phyloP scores from a whole-genome alignment of 176 grass and related monocot species.

The Bromus sterilis region DNA sequence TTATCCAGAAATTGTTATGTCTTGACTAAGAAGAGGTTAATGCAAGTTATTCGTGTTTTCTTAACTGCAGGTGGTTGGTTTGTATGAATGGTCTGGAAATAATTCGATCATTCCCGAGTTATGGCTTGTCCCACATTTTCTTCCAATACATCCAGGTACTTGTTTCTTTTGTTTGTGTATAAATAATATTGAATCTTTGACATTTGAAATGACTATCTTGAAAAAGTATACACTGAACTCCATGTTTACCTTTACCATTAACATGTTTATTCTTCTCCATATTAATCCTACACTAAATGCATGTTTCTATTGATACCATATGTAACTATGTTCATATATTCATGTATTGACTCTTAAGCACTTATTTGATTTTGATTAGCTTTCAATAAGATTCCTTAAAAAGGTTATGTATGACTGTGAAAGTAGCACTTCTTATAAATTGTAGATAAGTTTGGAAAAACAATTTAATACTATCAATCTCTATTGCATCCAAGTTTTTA shows the following conservation, averaged over 20 bases:
- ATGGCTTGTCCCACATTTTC: constrained; percentile 46
- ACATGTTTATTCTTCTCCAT: background rate
- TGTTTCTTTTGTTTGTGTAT: background rate
- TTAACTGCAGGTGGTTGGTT: constrained; percentile 30
- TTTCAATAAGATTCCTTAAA: background rate
- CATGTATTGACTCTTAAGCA: background rate
- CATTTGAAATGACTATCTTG: background rate
- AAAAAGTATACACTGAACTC: background rate
- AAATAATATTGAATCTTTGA: background rate
- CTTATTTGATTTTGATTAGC: too few relatives aligned
- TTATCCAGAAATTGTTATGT: background rate
- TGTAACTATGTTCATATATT: background rate
- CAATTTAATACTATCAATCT: background rate
- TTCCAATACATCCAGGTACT: constrained; percentile 56
- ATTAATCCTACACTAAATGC: background rate
- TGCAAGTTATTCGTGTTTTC: background rate
- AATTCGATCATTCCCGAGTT: constrained; percentile 42
- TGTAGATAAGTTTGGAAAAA: background rate
- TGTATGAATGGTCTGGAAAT: constrained; percentile 53
- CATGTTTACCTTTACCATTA: background rate
- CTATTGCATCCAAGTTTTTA: background rate
- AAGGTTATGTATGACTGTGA: background rate
- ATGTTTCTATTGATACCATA: background rate
- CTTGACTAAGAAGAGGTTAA: background rate
- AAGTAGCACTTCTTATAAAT: background rate